Base-by-base conservation (phyloP, 2,329 filamentous ascomycete genomes). In the Fusarium buharicum region DNA sequence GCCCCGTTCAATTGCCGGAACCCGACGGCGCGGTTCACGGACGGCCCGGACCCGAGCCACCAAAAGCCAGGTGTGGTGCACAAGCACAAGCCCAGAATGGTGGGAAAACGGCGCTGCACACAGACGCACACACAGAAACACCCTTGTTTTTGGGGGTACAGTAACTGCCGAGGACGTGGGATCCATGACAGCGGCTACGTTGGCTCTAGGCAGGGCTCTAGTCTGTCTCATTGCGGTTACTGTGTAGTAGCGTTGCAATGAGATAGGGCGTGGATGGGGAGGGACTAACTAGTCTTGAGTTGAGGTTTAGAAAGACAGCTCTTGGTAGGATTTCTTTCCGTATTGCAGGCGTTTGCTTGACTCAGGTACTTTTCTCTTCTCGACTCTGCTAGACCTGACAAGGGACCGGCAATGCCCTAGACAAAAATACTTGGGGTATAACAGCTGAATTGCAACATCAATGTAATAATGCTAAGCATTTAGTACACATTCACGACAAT, bases 211-310 rank as follows among this genome's bases (percentile, higher is more conserved):
- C 30, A 34, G 16, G 34, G 34, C 14, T 57, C 22, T 36, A n/a
- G n/a, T n/a, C n/a, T 20, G 45, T 28, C 59, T 55, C 22, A 18
- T 56, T 64, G 30, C 28, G 24, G 59, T 48, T 44, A 63, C 41
- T 30, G 43, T 24, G n/a, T 45, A 45, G 45, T 47, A 50, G 27
- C 18, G 24, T 60, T 55, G 17, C 28, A 50, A 11, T 39, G 28
- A 34, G 27, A 22, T 17, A 33, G 33, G n/a, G n/a, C n/a, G n/a
- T n/a, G n/a, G n/a, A n/a, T n/a, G n/a, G n/a, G n/a, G n/a, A n/a
- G n/a, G n/a, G n/a, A n/a, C n/a, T n/a, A n/a, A n/a, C n/a, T n/a
- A n/a, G n/a, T n/a, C 14, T 49, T 27, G 37, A n/a, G 20, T 44
- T 12, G 9, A 16, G 3, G 20, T 27, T 13, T 14, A 18, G 30